These are phyloP conservation scores for Elasticomyces elasticus DNA, from an alignment of 495 filamentous ascomycete genomes.

Conservation along the genomic window DNA sequence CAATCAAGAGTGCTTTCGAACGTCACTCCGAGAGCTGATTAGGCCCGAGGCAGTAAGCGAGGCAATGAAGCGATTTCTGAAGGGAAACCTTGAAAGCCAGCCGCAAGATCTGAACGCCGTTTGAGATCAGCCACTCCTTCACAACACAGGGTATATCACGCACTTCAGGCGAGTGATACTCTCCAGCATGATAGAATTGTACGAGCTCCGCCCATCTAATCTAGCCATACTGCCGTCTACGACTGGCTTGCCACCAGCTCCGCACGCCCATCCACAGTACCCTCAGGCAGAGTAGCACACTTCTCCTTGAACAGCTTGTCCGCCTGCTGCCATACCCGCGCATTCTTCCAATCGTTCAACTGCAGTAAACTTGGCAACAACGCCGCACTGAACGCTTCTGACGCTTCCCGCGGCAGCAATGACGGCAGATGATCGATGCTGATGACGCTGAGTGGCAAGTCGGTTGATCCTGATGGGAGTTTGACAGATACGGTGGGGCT, in stretches of 20 bases:
- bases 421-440: conserved; percentile 81
- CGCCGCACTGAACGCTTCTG: conserved; percentile 73
- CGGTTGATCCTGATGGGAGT: conserved; percentile 38
- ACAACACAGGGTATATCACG: too few species aligned
- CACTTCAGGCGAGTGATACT: too few species aligned
- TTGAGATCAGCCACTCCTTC: too few species aligned
- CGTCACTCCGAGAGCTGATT: too few species aligned
- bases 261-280: conserved; percentile 11
- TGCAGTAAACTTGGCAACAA: conserved; percentile 70
- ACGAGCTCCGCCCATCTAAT: not conserved
- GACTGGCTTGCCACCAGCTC: conserved; percentile 18
- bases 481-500: conserved; percentile 72
- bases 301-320: conserved; percentile 80
- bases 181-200: not conserved
- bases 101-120: too few species aligned
- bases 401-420: conserved; percentile 75
- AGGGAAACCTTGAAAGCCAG: too few species aligned
- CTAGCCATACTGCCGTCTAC: not conserved
- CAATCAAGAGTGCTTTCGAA: too few species aligned
- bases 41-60: too few species aligned
- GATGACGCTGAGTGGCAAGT: conserved; percentile 62
- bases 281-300: conserved; percentile 58
- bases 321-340: conserved; percentile 72
- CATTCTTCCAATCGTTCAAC: conserved; percentile 61
- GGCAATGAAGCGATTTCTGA: too few species aligned